phyloP scores from a whole-genome alignment of 2,329 filamentous ascomycete species.

The Salinomyces thailandicus region DNA sequence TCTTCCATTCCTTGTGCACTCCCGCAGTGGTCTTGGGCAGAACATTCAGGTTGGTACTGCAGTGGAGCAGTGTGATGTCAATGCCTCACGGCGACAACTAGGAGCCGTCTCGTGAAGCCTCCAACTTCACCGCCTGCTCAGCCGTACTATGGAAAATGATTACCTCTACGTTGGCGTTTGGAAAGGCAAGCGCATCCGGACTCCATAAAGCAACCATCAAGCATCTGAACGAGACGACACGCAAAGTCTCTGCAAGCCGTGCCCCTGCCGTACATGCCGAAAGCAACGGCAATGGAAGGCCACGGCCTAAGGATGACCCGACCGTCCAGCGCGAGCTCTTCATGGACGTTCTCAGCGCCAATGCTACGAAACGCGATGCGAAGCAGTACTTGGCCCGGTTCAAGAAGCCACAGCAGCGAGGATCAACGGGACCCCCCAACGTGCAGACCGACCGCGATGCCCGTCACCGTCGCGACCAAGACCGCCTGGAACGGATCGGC shows the following conservation, averaged over 20 bases:
- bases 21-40: no score
- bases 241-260: not conserved
- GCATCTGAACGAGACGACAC: constrained; percentile 1
- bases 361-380: constrained; percentile 85
- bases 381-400: constrained; percentile 87
- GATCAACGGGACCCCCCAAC: constrained; percentile 26
- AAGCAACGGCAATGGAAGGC: constrained; percentile 12
- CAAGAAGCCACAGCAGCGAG: constrained; percentile 35
- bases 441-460: constrained; percentile 15
- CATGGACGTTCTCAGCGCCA: constrained; percentile 74
- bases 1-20: no score
- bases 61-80: no score
- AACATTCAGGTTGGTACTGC: no score
- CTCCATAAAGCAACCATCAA: constrained; percentile 12
- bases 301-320: constrained; percentile 16
- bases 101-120: not conserved
- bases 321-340: constrained; percentile 55
- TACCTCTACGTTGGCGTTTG: constrained; percentile 27
- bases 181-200: constrained; percentile 25
- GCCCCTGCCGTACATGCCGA: not conserved
- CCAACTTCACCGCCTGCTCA: not conserved
- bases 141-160: constrained; percentile 24
- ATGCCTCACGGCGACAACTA: not conserved
- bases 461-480: constrained; percentile 14
- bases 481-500: constrained; percentile 33